Base-by-base conservation (phyloP, 2,329 filamentous ascomycete genomes). In the Exophiala dermatitidis region DNA sequence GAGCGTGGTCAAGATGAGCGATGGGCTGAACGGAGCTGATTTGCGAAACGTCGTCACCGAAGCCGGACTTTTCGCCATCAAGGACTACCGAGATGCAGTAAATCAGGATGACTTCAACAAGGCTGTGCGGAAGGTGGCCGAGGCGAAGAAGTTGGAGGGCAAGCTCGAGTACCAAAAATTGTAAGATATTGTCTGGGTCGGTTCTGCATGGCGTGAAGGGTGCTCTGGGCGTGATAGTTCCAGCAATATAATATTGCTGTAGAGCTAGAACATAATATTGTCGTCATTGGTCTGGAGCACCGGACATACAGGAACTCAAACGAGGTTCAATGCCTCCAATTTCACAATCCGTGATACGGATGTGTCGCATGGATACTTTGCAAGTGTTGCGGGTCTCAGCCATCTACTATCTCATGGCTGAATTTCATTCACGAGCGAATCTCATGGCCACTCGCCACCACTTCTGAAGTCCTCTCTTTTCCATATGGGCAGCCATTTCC, bases 91-190 rank as follows among this genome's bases (percentile, higher is more conserved):
- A 58, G 93, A 98, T 65, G 83, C 90, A 8, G 88, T 98, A 72
- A 97, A 88, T 74, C 93, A 98, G 71, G 93, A 98, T 66, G 93
- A 98, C 68, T 96, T 97, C 83, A 98, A 96, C 78, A 96, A 96
- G 75, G 93, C 93, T 3, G 93, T 98, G 50, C 85, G 93, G 63
- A 98, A 98, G 81, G 86, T 98, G 63, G 90, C 88, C 10, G 93
- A 98, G 73, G 80, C 88, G 58, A 98, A 98, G 88, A 98, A 98
- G 75, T 74, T 98, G 65, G 93, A 98, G 73, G 91, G 93, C 72
- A 97, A 97, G 77, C 79, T 97, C 46, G 91, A 97, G 72, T 97
- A 96, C 74, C 86, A 95, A 81, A 95, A 95, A 76, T 77, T 95
- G 74, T 95, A 84, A 71, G 48, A 53, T 54, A 50, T 33, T 28